These are phyloP conservation scores for Komagataella pseudopastoris DNA, from an alignment of 805 yeast species.

Conservation along the genomic window DNA sequence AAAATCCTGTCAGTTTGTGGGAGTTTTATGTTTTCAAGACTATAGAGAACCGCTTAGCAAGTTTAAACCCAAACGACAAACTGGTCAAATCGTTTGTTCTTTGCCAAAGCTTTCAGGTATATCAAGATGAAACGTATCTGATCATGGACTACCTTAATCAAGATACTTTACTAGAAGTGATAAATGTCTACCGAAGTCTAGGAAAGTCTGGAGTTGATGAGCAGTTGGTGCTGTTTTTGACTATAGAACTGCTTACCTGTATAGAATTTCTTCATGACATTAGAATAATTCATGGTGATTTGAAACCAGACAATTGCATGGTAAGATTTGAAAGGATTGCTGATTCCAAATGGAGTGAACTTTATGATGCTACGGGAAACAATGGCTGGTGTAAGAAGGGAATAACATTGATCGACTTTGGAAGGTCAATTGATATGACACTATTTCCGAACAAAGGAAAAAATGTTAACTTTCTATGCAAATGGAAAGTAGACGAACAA, in stretches of 20 bases:
- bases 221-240: constrained; percentile 41
- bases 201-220: constrained; percentile 36
- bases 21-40: constrained; percentile 64
- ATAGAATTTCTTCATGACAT: constrained; percentile 48
- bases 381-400: constrained; percentile 40
- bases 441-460: constrained; percentile 27
- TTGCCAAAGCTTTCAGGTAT: constrained; percentile 39
- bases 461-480: constrained; percentile 36
- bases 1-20: constrained; percentile 62
- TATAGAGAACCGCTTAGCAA: constrained; percentile 26
- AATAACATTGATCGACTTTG: constrained; percentile 64
- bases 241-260: constrained; percentile 49
- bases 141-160: constrained; percentile 50
- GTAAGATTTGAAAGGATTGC: constrained; percentile 28
- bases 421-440: constrained; percentile 61
- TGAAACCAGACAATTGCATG: constrained; percentile 84
- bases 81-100: constrained; percentile 27
- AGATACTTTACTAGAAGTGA: constrained; percentile 63
- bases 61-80: background rate
- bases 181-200: constrained; percentile 29
- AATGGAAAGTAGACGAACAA: constrained; percentile 48
- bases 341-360: constrained; percentile 7
- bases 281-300: constrained; percentile 72
- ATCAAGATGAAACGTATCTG: constrained; percentile 55
- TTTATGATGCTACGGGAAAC: constrained; percentile 19